These are phyloP conservation scores for Solanum bulbocastanum DNA, from an alignment of 257 asterid species.

Conservation along the genomic window DNA sequence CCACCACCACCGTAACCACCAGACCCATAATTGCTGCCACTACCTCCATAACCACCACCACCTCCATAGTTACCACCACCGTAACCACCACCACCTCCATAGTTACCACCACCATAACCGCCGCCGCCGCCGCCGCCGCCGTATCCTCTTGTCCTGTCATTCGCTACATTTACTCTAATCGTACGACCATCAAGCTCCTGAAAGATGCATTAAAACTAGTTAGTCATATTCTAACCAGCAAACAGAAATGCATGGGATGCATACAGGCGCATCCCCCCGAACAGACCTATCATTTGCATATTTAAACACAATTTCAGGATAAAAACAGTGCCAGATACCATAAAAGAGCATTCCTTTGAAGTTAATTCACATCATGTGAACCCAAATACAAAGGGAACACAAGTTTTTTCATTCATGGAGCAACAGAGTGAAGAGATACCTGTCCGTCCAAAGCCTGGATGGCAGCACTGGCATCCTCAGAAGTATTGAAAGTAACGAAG, in stretches of 20 bases:
- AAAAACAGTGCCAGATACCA: not conserved
- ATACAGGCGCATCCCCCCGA: not conserved
- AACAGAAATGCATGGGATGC: not conserved
- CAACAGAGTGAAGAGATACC: constrained; percentile 26
- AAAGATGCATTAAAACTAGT: not conserved
- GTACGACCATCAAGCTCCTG: constrained; percentile 80
- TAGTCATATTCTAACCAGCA: not conserved
- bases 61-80: constrained; percentile 4
- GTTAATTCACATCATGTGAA: not conserved
- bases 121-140: constrained; percentile 31
- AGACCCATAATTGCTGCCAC: not conserved
- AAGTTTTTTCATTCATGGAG: not conserved
- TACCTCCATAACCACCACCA: not conserved
- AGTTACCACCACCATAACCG: not conserved
- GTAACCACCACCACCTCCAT: constrained; percentile 20
- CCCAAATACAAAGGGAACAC: not conserved
- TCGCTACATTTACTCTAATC: constrained; percentile 61
- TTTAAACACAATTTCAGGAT: not conserved
- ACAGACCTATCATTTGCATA: not conserved
- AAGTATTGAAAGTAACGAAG: constrained; percentile 46
- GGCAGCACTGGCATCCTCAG: constrained; percentile 81
- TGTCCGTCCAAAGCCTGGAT: constrained; percentile 81
- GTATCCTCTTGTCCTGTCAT: constrained; percentile 48
- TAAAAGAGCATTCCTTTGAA: not conserved
- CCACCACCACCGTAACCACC: constrained; percentile 14